Evolutionary conservation across 2,329 filamentous ascomycete species (phyloP).

Genomic region (Penicillium sp.): DNA sequence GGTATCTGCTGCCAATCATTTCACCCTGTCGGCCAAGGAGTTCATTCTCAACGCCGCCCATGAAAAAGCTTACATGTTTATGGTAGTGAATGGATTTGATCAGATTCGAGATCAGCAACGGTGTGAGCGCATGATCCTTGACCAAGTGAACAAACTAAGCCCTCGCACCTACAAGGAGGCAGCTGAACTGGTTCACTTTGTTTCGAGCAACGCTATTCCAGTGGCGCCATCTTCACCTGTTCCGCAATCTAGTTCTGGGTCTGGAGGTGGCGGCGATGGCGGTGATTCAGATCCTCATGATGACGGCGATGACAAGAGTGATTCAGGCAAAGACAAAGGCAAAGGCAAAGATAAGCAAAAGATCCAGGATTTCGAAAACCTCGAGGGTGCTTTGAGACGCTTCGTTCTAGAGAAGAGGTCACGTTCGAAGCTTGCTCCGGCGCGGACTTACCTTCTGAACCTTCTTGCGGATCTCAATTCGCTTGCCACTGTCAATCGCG

Average conservation of each 20-base stretch:
- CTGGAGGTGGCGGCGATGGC: slow-evolving; percentile 51
- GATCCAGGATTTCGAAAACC: slow-evolving; percentile 77
- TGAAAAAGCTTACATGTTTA: slow-evolving; percentile 98
- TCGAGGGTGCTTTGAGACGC: slow-evolving; percentile 80
- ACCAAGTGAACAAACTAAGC: slow-evolving; percentile 82
- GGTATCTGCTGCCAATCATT: slow-evolving; percentile 94
- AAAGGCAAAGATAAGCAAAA: slow-evolving; percentile 89
- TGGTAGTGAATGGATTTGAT: slow-evolving; percentile 97
- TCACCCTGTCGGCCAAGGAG: slow-evolving; percentile 94
- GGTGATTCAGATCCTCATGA: slow-evolving; percentile 47
- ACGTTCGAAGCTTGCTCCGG: slow-evolving; percentile 88
- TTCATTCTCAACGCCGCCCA: slow-evolving; percentile 94
- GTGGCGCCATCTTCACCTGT: slow-evolving; percentile 56
- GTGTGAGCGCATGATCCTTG: slow-evolving; percentile 86
- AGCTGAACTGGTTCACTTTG: slow-evolving; percentile 89
- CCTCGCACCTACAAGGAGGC: slow-evolving; percentile 90
- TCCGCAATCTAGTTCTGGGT: slow-evolving; percentile 42
- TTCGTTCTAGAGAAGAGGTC: slow-evolving; percentile 96
- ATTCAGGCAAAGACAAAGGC: slow-evolving; percentile 62
- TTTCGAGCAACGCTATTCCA: slow-evolving; percentile 92
- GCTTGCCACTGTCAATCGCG: slow-evolving; percentile 77
- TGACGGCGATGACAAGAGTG: slow-evolving; percentile 51
- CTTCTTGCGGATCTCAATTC: slow-evolving; percentile 80
- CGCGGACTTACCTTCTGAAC: slow-evolving; percentile 91
- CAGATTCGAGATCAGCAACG: slow-evolving; percentile 85